Evolutionary conservation across 345 rosid species (phyloP), one percentile per base, ranked within the genome.

Genomic region (Salix arbutifolia): DNA sequence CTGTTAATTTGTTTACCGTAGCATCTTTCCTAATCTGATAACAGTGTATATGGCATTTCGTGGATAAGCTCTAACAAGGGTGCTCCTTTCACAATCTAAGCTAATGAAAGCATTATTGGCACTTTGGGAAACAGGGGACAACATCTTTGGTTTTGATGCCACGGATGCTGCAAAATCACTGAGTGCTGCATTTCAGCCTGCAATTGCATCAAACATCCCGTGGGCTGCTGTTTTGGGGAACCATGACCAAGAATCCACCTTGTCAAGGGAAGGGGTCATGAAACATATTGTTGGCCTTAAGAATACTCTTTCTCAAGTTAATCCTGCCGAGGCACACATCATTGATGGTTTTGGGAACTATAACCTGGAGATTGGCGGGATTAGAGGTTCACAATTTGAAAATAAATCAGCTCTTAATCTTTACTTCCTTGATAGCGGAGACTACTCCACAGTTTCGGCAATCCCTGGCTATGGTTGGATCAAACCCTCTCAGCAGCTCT

Each of bases 341-440:
- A 92, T 93, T 65, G 98, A 93, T 79, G 98, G 98, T 30, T 96
- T 96, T 73, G 98, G 99, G 4, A 95, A 95, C 80, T 93, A 92
- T 85, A 93, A 93, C 84, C 81, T 96, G 76, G 91, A 92, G 80
- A 71, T 96, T 69, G 83, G 78, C 17, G 99, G 99, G 67, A 89
- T 88, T 74, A 67, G 83, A 72, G 96, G 94, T 61, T 88, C 98
- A 0, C 67, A 75, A 62, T 87, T 93, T 48, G 90, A 83, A 80
- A 88, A 91, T 83, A 93, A 93, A 66, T 96, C 99, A 6, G 77
- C 87, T 71, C 96, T 93, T 74, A 95, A 95, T 82, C 92, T 93
- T 65, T 95, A 88, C 78, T 83, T 95, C 71, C 89, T 95, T 31
- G 97, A 93, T 77, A 90, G 97, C 48, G 97, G 97, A 78, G 92